Evolutionary conservation across 129 eudicot species (phyloP), one percentile per base, ranked within the genome.

Genomic region (Cynara cardunculus): DNA sequence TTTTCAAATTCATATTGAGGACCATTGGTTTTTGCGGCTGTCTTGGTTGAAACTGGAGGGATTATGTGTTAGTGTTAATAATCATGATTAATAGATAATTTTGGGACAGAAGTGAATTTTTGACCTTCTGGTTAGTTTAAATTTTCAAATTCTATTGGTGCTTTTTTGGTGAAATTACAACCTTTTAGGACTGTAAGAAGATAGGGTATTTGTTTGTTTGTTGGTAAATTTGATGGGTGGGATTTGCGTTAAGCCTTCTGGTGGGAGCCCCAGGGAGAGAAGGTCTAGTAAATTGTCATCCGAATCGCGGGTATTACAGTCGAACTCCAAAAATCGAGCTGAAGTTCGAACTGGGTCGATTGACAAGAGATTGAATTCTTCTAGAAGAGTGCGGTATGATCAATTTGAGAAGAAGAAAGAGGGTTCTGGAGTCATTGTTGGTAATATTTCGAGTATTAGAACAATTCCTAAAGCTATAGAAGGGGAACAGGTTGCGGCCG

Each of bases 401-500:
- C 84, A 81, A 30, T 82, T 65, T 62, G 89, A 87, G 81, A 90
- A 87, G 85, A 84, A 59, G 53, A 83, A 65, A 61, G 86, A 79
- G n/a, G 70, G 71, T 19, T 84, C 78, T 70, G 85, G 78, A 66
- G 77, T 70, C 74, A 65, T 76, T 71, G 68, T 83, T 71, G 85
- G 73, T 78, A 79, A 61, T 77, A 74, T 61, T 79, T 85, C 87
- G 21, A 74, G 82, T 71, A 84, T 83, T 3, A 71, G 86, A 21
- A 69, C 34, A 24, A 39, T 94, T 69, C 94, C 89, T 0, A 90
- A 84, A 71, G 86, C 92, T 10, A 49, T 65, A 37, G 89, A 90
- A 82, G 96, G 89, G 27, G 98, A 94, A 71, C 92, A 88, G 76
- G 81, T 94, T 26, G 92, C 91, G 1, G 98, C 98, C 2, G 98